A percentile compares a stretch with the other conserved stretches of the same genome.
phyloP scores from a whole-genome alignment of 106 monocot species.

The Dactylorhiza incarnata region DNA sequence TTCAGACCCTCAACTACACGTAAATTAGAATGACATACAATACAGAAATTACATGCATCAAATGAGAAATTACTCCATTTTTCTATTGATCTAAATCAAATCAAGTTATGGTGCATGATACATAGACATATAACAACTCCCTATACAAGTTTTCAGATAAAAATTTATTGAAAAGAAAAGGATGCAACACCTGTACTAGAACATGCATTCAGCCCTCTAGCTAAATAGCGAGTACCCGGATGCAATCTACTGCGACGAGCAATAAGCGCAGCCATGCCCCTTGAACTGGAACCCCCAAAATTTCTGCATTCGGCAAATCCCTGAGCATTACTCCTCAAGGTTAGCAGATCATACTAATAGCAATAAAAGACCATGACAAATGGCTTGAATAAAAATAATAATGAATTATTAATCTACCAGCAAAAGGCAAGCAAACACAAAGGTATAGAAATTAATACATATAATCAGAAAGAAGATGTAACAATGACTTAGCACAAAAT shows the following conservation, averaged over 20 bases:
- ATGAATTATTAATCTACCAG: background rate
- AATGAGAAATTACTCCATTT: background rate
- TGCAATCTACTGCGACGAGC: slow-evolving; percentile 98
- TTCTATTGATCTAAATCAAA: background rate
- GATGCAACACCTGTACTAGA: slow-evolving; percentile 65
- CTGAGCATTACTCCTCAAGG: slow-evolving; percentile 29
- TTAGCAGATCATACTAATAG: slow-evolving; percentile 3
- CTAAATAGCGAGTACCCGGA: slow-evolving; percentile 97
- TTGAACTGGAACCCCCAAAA: slow-evolving; percentile 47
- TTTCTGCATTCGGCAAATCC: slow-evolving; percentile 91
- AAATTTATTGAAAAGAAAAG: background rate
- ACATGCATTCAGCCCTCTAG: slow-evolving; percentile 94
- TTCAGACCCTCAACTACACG: no score
- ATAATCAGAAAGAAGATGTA: background rate
- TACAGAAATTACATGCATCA: no score
- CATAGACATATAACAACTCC: background rate
- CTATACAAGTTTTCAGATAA: background rate
- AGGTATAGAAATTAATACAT: background rate
- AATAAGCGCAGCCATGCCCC: slow-evolving; percentile 60
- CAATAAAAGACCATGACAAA: background rate
- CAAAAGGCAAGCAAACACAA: background rate
- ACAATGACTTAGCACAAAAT: background rate
- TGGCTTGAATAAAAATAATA: background rate
- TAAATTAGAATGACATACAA: no score
- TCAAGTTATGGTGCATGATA: background rate